phyloP scores from a whole-genome alignment of 306 rosid genomes.

The Vigna unguiculata region DNA sequence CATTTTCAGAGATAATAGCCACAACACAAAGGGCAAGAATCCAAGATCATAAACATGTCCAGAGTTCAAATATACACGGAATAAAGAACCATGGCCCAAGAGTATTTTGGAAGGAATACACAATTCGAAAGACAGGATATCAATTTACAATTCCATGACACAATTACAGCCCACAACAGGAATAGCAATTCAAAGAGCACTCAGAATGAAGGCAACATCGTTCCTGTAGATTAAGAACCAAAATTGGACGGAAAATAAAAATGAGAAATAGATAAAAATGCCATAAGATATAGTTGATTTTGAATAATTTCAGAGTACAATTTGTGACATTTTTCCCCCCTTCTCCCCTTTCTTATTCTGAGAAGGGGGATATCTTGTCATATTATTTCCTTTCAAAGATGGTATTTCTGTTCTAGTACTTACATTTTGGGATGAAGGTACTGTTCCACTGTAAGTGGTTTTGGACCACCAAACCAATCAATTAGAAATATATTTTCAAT shows the following conservation, averaged over 20 bases:
- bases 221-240: constrained; percentile 52
- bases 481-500: constrained; percentile 79
- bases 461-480: constrained; percentile 90
- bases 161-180: constrained; percentile 32
- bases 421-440: constrained; percentile 61
- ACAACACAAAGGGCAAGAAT: constrained; percentile 9
- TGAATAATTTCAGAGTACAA: neutral
- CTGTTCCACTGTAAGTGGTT: constrained; percentile 74
- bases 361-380: neutral
- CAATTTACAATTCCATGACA: constrained; percentile 34
- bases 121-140: constrained; percentile 23
- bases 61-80: neutral
- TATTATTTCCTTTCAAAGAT: constrained; percentile 24
- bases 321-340: constrained; percentile 12
- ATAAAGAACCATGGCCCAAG: neutral
- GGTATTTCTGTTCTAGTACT: constrained; percentile 20
- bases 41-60: neutral
- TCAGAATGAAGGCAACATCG: constrained; percentile 38
- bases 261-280: constrained; percentile 14
- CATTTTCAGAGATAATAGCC: neutral
- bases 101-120: constrained; percentile 24
- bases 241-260: constrained; percentile 7
- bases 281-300: neutral
- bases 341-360: neutral
- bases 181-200: constrained; percentile 34